phyloP scores from a whole-genome alignment of 1,284 basidiomycete species.

The Athelia psychrophila region DNA sequence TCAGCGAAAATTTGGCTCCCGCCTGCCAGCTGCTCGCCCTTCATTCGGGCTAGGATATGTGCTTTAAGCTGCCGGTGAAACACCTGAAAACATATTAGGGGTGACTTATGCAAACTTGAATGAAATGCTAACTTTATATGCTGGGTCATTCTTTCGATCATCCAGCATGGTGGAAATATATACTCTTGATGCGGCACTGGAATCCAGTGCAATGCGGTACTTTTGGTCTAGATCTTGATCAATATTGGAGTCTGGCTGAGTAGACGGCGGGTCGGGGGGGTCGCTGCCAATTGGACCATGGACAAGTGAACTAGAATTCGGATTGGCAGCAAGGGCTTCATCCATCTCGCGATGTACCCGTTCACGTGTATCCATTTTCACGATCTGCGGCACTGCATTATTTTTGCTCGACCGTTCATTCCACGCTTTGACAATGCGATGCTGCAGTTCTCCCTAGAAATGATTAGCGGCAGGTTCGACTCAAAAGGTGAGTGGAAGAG shows the following conservation, averaged over 20 bases:
- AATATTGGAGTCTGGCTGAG: no score
- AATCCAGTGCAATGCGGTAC: background rate
- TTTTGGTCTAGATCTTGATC: background rate
- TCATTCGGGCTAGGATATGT: background rate
- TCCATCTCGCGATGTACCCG: background rate
- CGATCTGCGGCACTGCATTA: background rate
- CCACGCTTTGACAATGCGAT: slow-evolving; percentile 1
- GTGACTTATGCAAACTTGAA: no score
- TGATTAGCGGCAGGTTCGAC: background rate
- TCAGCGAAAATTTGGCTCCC: background rate
- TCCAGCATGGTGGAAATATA: background rate
- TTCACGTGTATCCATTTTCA: background rate
- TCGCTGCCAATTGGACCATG: no score
- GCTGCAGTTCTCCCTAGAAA: slow-evolving; percentile 3
- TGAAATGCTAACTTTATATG: background rate
- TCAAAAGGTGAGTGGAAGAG: slow-evolving; percentile 4
- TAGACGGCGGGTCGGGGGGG: no score
- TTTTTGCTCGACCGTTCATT: background rate
- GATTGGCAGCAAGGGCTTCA: background rate
- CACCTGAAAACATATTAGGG: background rate
- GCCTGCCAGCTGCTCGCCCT: background rate
- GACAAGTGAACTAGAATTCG: no score
- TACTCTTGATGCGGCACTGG: background rate
- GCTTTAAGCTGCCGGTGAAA: background rate
- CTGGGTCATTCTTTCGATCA: background rate